Conservation (phyloP, 495 filamentous ascomycete species). For the Podospora pseudopauciseta region DNA sequence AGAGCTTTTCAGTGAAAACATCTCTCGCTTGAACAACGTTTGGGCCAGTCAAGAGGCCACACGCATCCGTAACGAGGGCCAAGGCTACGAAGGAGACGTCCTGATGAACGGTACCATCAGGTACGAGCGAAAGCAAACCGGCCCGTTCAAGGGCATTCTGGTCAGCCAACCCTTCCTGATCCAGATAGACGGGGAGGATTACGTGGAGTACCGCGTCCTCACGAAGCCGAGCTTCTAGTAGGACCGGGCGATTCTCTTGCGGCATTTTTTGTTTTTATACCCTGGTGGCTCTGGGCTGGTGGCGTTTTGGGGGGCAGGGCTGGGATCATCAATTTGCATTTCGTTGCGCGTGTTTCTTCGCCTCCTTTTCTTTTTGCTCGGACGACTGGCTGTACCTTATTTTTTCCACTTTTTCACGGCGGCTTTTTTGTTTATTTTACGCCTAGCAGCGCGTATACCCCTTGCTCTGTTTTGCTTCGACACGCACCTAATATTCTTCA, state of each 20-base stretch:
- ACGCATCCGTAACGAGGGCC: constrained; percentile 34
- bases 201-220: constrained; percentile 55
- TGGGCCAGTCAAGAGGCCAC: constrained; percentile 47
- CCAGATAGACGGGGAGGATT: constrained; percentile 56
- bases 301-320: neutral
- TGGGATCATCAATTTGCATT: neutral
- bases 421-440: neutral
- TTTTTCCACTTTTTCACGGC: neutral
- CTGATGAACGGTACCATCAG: constrained; percentile 34
- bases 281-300: neutral
- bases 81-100: constrained; percentile 30
- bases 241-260: constrained; percentile 16
- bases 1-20: constrained; percentile 27
- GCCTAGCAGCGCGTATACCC: neutral
- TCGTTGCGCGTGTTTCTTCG: neutral
- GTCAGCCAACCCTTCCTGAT: constrained; percentile 51
- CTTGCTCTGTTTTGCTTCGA: neutral
- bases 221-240: constrained; percentile 50
- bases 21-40: constrained; percentile 43
- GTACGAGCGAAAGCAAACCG: constrained; percentile 51
- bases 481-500: neutral
- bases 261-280: neutral
- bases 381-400: neutral
- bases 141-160: constrained; percentile 51
- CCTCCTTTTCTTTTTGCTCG: neutral